phyloP scores from a whole-genome alignment of 768 basidiomycete genomes.

The Collybiopsis luxurians region DNA sequence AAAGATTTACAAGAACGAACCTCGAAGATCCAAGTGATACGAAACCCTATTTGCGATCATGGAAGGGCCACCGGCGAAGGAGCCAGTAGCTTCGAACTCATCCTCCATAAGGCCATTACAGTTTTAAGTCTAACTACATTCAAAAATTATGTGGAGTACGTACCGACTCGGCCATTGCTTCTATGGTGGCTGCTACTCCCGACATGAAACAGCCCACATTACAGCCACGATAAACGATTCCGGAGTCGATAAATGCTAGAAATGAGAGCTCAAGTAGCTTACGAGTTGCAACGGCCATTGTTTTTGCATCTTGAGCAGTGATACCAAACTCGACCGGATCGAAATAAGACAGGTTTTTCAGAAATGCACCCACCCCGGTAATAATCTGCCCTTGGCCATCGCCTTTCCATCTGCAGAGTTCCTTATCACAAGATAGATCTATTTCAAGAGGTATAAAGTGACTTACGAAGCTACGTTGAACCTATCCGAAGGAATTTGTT shows the following conservation, averaged over 20 bases:
- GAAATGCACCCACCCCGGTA: slow-evolving; percentile 20
- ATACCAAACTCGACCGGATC: slow-evolving; percentile 32
- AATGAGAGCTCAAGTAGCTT: slow-evolving; percentile 29
- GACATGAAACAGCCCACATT: slow-evolving; percentile 38
- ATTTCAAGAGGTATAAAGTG: neutral
- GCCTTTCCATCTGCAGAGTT: neutral
- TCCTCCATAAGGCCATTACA: too few species aligned
- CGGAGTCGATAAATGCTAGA: slow-evolving; percentile 36
- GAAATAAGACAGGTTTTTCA: slow-evolving; percentile 26
- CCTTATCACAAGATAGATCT: neutral
- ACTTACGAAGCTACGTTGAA: neutral
- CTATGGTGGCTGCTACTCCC: too few species aligned
- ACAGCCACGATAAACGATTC: slow-evolving; percentile 33
- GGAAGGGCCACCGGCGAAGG: slow-evolving; percentile 29
- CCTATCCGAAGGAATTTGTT: neutral
- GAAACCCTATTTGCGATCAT: slow-evolving; percentile 41
- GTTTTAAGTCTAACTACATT: too few species aligned
- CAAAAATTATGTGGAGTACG: too few species aligned
- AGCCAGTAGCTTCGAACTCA: slow-evolving; percentile 28
- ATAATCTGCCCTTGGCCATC: neutral
- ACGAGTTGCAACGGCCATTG: slow-evolving; percentile 25
- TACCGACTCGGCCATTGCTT: too few species aligned
- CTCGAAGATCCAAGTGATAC: slow-evolving; percentile 36
- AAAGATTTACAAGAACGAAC: neutral
- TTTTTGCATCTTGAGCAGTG: slow-evolving; percentile 22